phyloP scores from a whole-genome alignment of 1,284 basidiomycete species.

The Rhodotorula mucilaginosa region DNA sequence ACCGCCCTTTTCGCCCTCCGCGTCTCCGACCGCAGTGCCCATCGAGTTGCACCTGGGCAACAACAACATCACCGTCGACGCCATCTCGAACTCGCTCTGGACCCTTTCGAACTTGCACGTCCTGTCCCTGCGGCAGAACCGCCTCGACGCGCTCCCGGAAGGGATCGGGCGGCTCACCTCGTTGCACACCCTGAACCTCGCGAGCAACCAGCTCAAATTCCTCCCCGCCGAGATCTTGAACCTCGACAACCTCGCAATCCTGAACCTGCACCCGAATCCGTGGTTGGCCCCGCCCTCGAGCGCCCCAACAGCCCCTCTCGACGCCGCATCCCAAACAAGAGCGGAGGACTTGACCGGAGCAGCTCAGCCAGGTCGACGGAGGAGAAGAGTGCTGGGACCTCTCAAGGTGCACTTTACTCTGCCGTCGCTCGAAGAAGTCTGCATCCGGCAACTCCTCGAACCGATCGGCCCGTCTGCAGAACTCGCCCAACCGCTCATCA shows the following conservation, averaged over 20 bases:
- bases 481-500: slow-evolving; percentile 1
- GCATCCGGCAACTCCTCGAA: slow-evolving; percentile 30
- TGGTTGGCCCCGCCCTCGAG: slow-evolving; percentile 17
- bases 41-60: slow-evolving; percentile 35
- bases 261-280: slow-evolving; percentile 30
- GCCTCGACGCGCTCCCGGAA: slow-evolving; percentile 35
- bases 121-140: slow-evolving; percentile 37
- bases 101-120: slow-evolving; percentile 28
- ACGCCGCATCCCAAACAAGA: not conserved
- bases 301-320: slow-evolving; percentile 1
- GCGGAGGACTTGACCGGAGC: not conserved
- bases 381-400: slow-evolving; percentile 24
- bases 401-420: slow-evolving; percentile 18
- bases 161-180: slow-evolving; percentile 34
- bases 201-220: slow-evolving; percentile 32
- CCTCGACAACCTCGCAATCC: slow-evolving; percentile 24
- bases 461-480: not conserved
- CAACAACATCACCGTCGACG: slow-evolving; percentile 34
- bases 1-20: not conserved
- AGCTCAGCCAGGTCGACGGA: not conserved
- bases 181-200: slow-evolving; percentile 35
- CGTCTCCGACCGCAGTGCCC: slow-evolving; percentile 14
- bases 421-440: slow-evolving; percentile 27
- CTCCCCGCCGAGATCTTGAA: slow-evolving; percentile 42
- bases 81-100: slow-evolving; percentile 40